Conservation (phyloP, 495 filamentous ascomycete genomes). For the Aspergillus sparsus region DNA sequence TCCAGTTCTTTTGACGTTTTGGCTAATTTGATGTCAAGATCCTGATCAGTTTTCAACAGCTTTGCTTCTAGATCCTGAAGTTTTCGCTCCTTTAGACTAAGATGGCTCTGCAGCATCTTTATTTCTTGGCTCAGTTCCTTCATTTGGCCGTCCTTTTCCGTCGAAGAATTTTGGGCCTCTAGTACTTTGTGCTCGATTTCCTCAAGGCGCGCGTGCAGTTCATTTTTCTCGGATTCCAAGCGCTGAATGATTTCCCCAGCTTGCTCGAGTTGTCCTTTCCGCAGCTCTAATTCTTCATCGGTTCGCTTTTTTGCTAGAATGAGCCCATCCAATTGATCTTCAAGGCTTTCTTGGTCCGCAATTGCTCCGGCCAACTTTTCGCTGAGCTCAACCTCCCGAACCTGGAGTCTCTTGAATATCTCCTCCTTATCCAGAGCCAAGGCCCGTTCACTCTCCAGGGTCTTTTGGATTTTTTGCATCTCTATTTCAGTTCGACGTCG, state of each 20-base stretch:
- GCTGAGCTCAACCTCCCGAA: slow-evolving; percentile 80
- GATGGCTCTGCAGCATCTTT: slow-evolving; percentile 88
- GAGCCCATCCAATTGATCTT: slow-evolving; percentile 88
- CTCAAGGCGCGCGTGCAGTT: slow-evolving; percentile 64
- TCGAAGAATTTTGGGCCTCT: slow-evolving; percentile 64
- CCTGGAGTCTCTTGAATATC: slow-evolving; percentile 92
- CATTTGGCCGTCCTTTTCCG: slow-evolving; percentile 69
- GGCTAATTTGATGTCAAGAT: slow-evolving; percentile 83
- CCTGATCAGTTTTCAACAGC: slow-evolving; percentile 81
- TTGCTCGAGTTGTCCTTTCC: slow-evolving; percentile 82
- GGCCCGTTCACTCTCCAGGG: slow-evolving; percentile 90
- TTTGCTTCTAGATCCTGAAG: slow-evolving; percentile 83
- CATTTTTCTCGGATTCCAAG: slow-evolving; percentile 80
- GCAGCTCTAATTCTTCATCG: slow-evolving; percentile 79
- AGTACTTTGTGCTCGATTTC: slow-evolving; percentile 68
- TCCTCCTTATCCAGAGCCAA: slow-evolving; percentile 97
- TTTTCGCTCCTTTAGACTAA: slow-evolving; percentile 87
- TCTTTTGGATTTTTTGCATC: slow-evolving; percentile 85
- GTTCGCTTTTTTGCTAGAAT: slow-evolving; percentile 86
- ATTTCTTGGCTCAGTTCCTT: slow-evolving; percentile 76
- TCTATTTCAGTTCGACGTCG: slow-evolving; percentile 83
- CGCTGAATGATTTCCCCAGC: slow-evolving; percentile 82
- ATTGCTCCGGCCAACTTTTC: slow-evolving; percentile 93
- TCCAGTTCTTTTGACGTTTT: slow-evolving; percentile 82
- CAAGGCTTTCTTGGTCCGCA: slow-evolving; percentile 90